These are phyloP conservation scores for Cylindrodendrum hubeiense DNA, from an alignment of 2,329 filamentous ascomycete genomes.

Conservation along the genomic window DNA sequence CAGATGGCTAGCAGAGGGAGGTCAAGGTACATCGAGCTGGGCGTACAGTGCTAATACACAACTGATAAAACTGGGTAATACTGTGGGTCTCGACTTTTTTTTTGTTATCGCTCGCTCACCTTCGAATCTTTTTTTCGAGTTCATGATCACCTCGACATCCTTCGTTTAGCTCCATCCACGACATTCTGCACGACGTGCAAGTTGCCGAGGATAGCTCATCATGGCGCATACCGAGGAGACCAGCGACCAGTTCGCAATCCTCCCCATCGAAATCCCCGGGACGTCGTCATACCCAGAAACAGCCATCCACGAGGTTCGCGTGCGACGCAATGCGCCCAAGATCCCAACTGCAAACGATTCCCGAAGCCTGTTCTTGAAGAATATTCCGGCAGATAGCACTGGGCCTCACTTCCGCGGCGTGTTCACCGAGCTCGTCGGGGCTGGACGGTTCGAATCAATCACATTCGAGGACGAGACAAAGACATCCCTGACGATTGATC, in stretches of 20 bases:
- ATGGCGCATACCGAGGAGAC: slow-evolving; percentile 46
- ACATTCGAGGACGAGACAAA: slow-evolving; percentile 76
- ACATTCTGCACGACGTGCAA: not conserved
- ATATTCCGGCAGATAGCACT: slow-evolving; percentile 87
- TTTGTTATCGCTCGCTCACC: slow-evolving; percentile 23
- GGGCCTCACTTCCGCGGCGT: slow-evolving; percentile 80
- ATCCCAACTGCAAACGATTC: slow-evolving; percentile 78
- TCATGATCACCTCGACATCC: not conserved
- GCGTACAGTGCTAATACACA: not conserved
- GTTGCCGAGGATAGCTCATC: not conserved
- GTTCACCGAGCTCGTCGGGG: slow-evolving; percentile 80
- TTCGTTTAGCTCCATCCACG: not conserved
- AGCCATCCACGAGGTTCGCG: slow-evolving; percentile 85
- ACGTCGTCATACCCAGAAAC: slow-evolving; percentile 71
- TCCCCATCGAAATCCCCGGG: slow-evolving; percentile 76
- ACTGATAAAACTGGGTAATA: slow-evolving; percentile 20
- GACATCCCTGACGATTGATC: slow-evolving; percentile 55
- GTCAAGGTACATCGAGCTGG: not conserved
- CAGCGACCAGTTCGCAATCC: slow-evolving; percentile 72
- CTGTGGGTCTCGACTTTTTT: slow-evolving; percentile 39
- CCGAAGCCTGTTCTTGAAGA: slow-evolving; percentile 90
- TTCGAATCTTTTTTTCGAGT: slow-evolving; percentile 10
- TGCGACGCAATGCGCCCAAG: slow-evolving; percentile 86
- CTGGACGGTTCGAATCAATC: slow-evolving; percentile 82
- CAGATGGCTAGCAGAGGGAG: not conserved